Base-by-base conservation (phyloP, 2,329 filamentous ascomycete species). In the Aureobasidium sp. region DNA sequence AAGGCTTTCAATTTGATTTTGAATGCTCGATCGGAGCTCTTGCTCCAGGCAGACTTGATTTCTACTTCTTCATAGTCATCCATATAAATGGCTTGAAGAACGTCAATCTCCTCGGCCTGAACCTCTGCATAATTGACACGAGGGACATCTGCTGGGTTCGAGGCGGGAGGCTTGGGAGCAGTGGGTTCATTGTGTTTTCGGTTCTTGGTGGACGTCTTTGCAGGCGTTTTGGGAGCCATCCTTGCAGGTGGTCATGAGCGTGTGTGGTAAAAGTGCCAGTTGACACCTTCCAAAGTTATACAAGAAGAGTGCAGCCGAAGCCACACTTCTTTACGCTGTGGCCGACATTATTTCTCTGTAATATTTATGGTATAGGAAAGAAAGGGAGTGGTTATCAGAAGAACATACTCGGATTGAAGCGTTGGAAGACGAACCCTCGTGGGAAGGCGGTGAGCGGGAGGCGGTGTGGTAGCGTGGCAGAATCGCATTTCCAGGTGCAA, bases 91-190 rank as follows among this genome's bases (percentile, higher is more conserved):
- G 93, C 89, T 69, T 88, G 83, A 63, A 97, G 80, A 48, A 86
- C 93, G 71, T 94, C 84, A 62, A 96, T 81, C 77, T 97, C 94
- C 71, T 96, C 89, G 69, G 88, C 81, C 76, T 97, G 94, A 37
- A 89, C 85, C 75, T 95, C 88, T 66, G 86, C 84, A 76, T 97
- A 96, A 70, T 91, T 79, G 63, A 81, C 81, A 42, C 76, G 61
- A 41, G 41, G 32, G n/a, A 11, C 54, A 21, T 49, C 55, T n/a
- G 54, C 49, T n/a, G 48, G 48, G 25, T 57, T 13, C 30, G 50
- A 49, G 39, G 58, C 55, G 29, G 39, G 29, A n/a, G 54, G 59
- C 29, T 65, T 59, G 13, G 62, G 49, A 54, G 54, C 65, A 53
- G 65, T 63, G 50, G 66, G 64, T 45, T 64, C 67, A 66, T 69